Evolutionary conservation across 169 alveolate genomes (phyloP).

Genomic region (Theileria parva): DNA sequence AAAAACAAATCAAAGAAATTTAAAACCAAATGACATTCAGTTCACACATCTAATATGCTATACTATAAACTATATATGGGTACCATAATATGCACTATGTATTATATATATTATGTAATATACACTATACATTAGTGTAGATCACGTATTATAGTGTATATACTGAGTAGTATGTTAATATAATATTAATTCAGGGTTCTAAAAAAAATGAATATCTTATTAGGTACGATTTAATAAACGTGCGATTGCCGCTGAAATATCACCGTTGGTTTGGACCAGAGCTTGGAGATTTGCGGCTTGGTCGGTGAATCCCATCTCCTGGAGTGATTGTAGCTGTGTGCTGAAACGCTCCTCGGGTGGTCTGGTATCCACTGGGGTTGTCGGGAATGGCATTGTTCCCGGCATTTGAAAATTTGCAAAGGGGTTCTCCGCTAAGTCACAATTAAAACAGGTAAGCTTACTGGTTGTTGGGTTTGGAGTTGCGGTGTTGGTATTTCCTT

Average conservation of each 20-base stretch:
- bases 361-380: constrained; percentile 69
- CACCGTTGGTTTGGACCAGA: constrained; percentile 90
- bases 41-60: neutral
- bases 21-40: neutral
- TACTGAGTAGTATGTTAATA: neutral
- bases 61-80: neutral
- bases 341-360: constrained; percentile 84
- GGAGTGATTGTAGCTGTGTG: constrained; percentile 83
- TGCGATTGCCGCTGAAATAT: constrained; percentile 91
- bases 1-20: constrained; percentile 46
- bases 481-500: neutral
- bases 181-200: constrained; percentile 12
- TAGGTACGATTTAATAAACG: constrained; percentile 78
- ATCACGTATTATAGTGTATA: neutral
- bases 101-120: neutral
- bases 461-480: neutral
- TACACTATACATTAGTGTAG: no score
- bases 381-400: constrained; percentile 25
- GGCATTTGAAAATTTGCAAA: constrained; percentile 3
- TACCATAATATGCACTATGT: neutral
- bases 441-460: neutral
- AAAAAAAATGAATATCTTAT: neutral
- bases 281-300: constrained; percentile 89
- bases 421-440: neutral
- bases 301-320: constrained; percentile 94